phyloP scores from a whole-genome alignment of 2,329 filamentous ascomycete genomes.

The Rutstroemia sp. region DNA sequence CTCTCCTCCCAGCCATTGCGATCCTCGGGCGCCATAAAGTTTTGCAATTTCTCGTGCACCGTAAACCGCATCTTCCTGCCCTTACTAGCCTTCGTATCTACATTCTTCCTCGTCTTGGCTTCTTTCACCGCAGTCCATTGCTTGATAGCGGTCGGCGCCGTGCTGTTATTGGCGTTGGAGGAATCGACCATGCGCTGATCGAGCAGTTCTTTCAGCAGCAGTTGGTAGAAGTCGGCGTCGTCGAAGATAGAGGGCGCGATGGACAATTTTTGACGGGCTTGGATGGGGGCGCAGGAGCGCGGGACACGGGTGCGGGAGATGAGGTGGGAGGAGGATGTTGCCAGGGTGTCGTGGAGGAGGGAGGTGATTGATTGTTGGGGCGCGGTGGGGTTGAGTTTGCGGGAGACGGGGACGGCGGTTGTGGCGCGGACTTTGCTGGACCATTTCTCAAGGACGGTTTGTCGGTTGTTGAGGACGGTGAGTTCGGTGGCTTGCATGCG shows the following conservation, averaged over 20 bases:
- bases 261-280: constrained; percentile 49
- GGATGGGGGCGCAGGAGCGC: constrained; percentile 68
- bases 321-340: constrained; percentile 53
- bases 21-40: constrained; percentile 94
- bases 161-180: constrained; percentile 33
- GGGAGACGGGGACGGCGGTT: constrained; percentile 46
- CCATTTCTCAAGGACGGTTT: constrained; percentile 81
- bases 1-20: constrained; percentile 70
- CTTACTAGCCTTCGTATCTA: constrained; percentile 93
- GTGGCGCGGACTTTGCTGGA: constrained; percentile 66
- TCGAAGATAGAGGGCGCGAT: constrained; percentile 70
- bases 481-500: constrained; percentile 61
- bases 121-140: constrained; percentile 65
- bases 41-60: constrained; percentile 94
- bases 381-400: constrained; percentile 47
- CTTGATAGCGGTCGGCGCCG: constrained; percentile 29
- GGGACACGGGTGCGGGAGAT: constrained; percentile 62
- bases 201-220: constrained; percentile 86
- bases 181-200: constrained; percentile 75
- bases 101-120: constrained; percentile 71
- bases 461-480: constrained; percentile 51
- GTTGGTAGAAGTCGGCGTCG: constrained; percentile 90
- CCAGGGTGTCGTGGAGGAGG: constrained; percentile 61
- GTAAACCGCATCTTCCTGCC: constrained; percentile 90
- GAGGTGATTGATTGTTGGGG: constrained; percentile 56